Conservation (phyloP, 2,329 filamentous ascomycete genomes). For the Pyrenophora seminiperda region DNA sequence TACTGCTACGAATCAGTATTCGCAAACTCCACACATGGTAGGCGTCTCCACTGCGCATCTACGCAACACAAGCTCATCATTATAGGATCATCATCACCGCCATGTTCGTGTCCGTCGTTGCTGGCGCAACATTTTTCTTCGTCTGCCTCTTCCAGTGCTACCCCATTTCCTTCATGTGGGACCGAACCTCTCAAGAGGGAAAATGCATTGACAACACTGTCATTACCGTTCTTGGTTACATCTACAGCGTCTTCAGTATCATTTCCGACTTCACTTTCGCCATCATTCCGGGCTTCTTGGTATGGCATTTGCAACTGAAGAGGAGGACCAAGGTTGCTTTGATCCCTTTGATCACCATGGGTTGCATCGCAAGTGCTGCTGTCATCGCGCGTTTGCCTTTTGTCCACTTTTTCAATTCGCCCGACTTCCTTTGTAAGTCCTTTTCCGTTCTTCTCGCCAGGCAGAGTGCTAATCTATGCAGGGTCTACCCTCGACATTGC, state of each 20-base stretch:
- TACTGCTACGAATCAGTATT: constrained; percentile 40
- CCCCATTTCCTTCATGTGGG: constrained; percentile 58
- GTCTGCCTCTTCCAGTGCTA: constrained; percentile 58
- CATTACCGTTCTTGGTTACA: constrained; percentile 51
- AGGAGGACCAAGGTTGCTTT: constrained; percentile 56
- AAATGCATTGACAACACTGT: constrained; percentile 50
- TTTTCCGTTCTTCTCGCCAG: too few relatives aligned
- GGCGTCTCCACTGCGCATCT: neutral
- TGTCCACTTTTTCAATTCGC: constrained; percentile 33
- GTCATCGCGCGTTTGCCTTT: constrained; percentile 42
- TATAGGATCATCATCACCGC: constrained; percentile 45
- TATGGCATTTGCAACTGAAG: constrained; percentile 59
- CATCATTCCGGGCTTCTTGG: constrained; percentile 56
- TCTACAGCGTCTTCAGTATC: constrained; percentile 56
- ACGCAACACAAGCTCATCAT: neutral
- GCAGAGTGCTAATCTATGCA: constrained; percentile 6
- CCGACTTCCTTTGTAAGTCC: constrained; percentile 42
- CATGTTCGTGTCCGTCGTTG: constrained; percentile 45
- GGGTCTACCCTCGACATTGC: constrained; percentile 45
- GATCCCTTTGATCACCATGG: constrained; percentile 56
- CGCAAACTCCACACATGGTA: constrained; percentile 36
- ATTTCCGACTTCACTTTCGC: constrained; percentile 57
- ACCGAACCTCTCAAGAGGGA: constrained; percentile 45
- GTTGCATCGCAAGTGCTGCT: constrained; percentile 51
- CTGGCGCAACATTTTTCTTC: constrained; percentile 52